Percentiles rank a stretch among this genome's conserved stretches.
These are phyloP conservation scores for Verbascum thapsus DNA, from an alignment of 257 asterid genomes.

Conservation along the genomic window DNA sequence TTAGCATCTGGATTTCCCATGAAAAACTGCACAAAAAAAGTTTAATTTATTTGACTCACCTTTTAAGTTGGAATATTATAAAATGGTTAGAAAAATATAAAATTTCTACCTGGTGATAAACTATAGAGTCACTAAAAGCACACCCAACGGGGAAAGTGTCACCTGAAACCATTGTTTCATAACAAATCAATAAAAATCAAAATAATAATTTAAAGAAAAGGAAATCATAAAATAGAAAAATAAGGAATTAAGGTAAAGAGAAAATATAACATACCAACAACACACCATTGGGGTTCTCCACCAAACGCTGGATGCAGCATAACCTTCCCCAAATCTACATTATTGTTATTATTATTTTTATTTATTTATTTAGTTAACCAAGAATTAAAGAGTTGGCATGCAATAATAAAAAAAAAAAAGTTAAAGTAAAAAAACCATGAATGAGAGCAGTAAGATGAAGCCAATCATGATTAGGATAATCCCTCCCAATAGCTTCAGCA, in stretches of 20 bases:
- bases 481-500: constrained; percentile 56
- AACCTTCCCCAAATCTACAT: constrained; percentile 61
- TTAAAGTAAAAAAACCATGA: constrained; percentile 34
- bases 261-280: constrained; percentile 40
- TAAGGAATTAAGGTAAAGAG: not conserved
- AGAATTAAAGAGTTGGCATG: no score
- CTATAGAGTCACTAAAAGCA: constrained; percentile 42
- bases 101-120: constrained; percentile 52
- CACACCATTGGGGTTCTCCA: constrained; percentile 54
- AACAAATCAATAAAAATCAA: not conserved
- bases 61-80: not conserved
- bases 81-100: no score
- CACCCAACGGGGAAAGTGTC: constrained; percentile 61
- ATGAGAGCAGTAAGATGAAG: constrained; percentile 56
- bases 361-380: no score
- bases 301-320: constrained; percentile 56
- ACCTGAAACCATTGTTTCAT: constrained; percentile 24
- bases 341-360: no score
- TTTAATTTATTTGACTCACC: not conserved
- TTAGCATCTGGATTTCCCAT: no score
- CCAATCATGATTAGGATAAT: constrained; percentile 56
- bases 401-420: not conserved
- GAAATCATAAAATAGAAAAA: no score
- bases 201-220: no score
- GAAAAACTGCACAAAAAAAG: no score